Evolutionary conservation across 768 basidiomycete genomes (phyloP), one percentile per base, ranked within the genome.

Genomic region (Psilocybe cyanescens): DNA sequence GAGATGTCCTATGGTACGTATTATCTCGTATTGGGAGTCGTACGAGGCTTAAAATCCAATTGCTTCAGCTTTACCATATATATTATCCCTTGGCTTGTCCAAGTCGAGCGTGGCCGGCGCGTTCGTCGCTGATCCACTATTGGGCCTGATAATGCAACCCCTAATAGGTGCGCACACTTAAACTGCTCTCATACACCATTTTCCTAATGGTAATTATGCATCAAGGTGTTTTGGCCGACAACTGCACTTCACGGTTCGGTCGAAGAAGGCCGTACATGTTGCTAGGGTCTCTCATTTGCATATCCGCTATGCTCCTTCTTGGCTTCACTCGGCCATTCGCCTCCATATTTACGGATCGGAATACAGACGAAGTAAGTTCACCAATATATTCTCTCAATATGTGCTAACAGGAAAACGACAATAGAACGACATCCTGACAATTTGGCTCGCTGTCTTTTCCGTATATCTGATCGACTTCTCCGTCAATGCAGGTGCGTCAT

Each of bases 61-160:
- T 28, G 9, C 17, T 24, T 9, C 53, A 87, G 88, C 85, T 12
- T 87, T 95, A 0, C 96, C 95, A 0, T 98, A 97, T 74, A 83
- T 98, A 1, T 81, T 95, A 56, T 93, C 94, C 0, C 86, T 97
- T 0, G 96, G 96, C 12, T 78, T 97, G 11, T 86, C 90, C 2
- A 97, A 94, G 74, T 89, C 91, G 2, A 81, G 83, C 62, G 94
- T 97, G 87, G 90, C 95, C 0, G 80, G 94, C 19, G 96, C 97
- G 9, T 95, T 99, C 72, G 82, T 97, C 48, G 96, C 96, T 2
- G 96, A 95, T 0, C 96, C 94, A 1, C 77, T 96, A 6, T 94
- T 91, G 0, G 96, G 95, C 2, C 83, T 99, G 19, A 79, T 98
- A 49, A 91, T 97, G 65, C 96, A 98, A 70, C 97, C 95, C 1